Base-by-base conservation (phyloP, 2,329 filamentous ascomycete species). In the Pseudogymnoascus destructans region DNA sequence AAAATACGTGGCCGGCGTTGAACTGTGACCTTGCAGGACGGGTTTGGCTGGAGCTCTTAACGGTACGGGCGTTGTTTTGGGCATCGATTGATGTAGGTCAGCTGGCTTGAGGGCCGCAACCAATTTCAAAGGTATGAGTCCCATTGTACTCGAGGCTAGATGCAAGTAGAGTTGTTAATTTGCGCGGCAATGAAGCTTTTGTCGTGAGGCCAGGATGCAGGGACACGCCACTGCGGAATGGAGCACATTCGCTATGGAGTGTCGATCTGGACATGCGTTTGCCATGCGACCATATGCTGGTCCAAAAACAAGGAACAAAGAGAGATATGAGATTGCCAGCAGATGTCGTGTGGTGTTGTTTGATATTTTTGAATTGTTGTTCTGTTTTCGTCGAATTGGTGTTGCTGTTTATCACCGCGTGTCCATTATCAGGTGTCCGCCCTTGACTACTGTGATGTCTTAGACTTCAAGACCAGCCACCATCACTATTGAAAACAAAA, bases 401-500 rank as follows among this genome's bases (percentile, higher is more conserved):
- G 46, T 52, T 52, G 46, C 25, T 52, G 46, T 52, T 52, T 52
- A 52, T 52, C 46, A 52, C 23, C 46, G 25, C 46, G 46, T 52
- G 11, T 32, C 25, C 25, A 52, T 52, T 30, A 52, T 52, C 19
- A 19, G 46, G 25, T 52, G 9, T 19, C 25, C 23, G 46, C 25
- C 25, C 46, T 52, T 52, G 25, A 52, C 25, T n/a, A 30, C 46
- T 19, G 25, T 30, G 9, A 9, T 52, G 46, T 52, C 46, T 52
- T 52, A 52, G 46, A 52, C 46, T 32, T 52, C 25, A 19, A 52
- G 25, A 52, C 46, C 46, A 52, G 25, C 33, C 55, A 17, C 58
- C n/a, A 59, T 46, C 36, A 61, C 61, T 17, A 27, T 61, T 13
- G 11, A 55, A 35, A 61, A 32, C 19, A 61, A 63, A 42, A 58